A percentile compares a stretch with the other conserved stretches of the same genome.
These are phyloP conservation scores for barley (Hordeum vulgare) DNA, from an alignment of 176 grass and related monocot species.

Conservation along the genomic window DNA sequence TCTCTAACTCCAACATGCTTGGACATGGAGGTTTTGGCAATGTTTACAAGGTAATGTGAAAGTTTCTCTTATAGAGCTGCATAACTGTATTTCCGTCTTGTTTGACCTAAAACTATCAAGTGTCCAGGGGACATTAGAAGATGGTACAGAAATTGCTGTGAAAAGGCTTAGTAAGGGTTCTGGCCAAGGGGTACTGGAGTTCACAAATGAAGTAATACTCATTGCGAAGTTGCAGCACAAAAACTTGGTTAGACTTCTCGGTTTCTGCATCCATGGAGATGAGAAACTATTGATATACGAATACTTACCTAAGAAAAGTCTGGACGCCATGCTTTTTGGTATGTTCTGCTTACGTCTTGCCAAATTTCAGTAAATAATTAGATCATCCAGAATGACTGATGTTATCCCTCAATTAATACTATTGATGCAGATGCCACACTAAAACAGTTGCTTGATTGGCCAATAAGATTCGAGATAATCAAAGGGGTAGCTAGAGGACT, in stretches of 20 bases:
- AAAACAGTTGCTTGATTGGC: slow-evolving; percentile 7
- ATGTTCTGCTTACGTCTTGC: background rate
- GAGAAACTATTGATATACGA: slow-evolving; percentile 32
- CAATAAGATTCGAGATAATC: slow-evolving; percentile 38
- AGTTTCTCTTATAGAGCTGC: background rate
- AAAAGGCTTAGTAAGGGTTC: slow-evolving; percentile 24
- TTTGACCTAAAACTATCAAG: background rate
- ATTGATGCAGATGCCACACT: background rate
- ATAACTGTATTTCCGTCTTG: background rate
- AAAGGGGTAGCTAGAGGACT: slow-evolving; percentile 36
- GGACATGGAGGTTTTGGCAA: slow-evolving; percentile 25
- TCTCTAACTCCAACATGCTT: slow-evolving; percentile 4
- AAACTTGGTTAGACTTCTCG: slow-evolving; percentile 27
- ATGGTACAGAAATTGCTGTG: background rate
- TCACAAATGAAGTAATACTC: slow-evolving; percentile 26
- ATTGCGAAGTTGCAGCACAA: slow-evolving; percentile 24
- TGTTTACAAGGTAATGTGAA: slow-evolving; percentile 21
- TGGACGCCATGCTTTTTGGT: slow-evolving; percentile 27
- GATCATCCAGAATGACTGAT: background rate
- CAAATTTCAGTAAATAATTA: background rate
- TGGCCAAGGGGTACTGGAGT: slow-evolving; percentile 11
- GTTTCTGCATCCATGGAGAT: slow-evolving; percentile 21
- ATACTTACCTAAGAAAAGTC: slow-evolving; percentile 25
- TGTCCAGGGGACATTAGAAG: background rate
- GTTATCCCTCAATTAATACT: background rate